Conservation (phyloP, 345 rosid species). For the Aegle marmelos region DNA sequence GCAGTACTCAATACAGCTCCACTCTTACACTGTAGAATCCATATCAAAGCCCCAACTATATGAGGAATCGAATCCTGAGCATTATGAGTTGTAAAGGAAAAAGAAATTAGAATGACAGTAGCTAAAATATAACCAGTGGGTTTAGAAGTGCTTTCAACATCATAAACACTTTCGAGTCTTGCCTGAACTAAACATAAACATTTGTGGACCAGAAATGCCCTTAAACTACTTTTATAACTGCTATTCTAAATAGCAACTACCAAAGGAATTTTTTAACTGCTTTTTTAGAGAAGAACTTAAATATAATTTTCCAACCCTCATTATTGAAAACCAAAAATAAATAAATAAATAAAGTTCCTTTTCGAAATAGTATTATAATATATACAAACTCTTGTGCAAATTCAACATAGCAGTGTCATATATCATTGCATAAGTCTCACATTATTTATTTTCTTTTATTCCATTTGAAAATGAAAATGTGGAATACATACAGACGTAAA, state of each 20-base stretch:
- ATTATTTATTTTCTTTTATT: too few relatives aligned
- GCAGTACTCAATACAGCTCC: constrained; percentile 49
- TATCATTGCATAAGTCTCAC: too few relatives aligned
- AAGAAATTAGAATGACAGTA: neutral
- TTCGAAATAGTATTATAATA: neutral
- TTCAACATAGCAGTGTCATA: too few relatives aligned
- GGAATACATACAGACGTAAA: too few relatives aligned
- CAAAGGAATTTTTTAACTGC: neutral
- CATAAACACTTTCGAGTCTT: neutral
- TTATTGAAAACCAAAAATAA: neutral
- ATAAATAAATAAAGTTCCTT: neutral
- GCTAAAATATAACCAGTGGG: neutral
- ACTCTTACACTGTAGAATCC: constrained; percentile 59
- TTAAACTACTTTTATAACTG: neutral
- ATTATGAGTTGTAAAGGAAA: constrained; percentile 10
- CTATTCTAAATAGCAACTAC: neutral
- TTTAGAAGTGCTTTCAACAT: neutral
- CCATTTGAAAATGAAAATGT: too few relatives aligned
- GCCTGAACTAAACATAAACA: neutral
- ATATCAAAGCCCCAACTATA: constrained; percentile 64
- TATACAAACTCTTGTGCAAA: too few relatives aligned
- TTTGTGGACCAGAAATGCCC: neutral
- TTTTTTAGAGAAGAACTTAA: neutral
- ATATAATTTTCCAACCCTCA: neutral
- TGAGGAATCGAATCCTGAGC: constrained; percentile 68